A percentile compares a stretch with the other conserved stretches of the same genome.
Conservation (phyloP, 345 rosid genomes). For the Excoecaria cochinchinensis region DNA sequence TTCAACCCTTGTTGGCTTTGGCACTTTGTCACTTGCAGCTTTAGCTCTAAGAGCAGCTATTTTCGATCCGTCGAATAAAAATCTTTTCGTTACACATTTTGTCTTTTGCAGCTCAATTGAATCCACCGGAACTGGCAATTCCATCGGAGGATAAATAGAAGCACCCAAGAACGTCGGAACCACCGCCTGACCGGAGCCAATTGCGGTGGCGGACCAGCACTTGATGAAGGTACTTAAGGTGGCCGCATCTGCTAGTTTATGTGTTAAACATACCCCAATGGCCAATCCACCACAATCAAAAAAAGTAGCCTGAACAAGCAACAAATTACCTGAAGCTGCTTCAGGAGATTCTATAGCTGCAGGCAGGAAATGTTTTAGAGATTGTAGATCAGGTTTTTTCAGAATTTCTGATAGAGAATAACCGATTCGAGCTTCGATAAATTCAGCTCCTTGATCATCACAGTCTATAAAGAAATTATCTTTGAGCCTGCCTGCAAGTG, state of each 20-base stretch:
- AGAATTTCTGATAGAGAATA: constrained; percentile 30
- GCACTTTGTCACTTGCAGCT: background rate
- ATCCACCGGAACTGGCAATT: background rate
- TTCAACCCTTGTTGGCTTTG: constrained; percentile 19
- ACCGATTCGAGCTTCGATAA: constrained; percentile 29
- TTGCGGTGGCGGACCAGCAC: constrained; percentile 26
- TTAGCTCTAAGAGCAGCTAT: background rate
- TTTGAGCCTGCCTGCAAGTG: constrained; percentile 21
- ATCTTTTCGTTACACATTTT: constrained; percentile 15
- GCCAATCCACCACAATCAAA: constrained; percentile 33
- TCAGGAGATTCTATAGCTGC: constrained; percentile 6
- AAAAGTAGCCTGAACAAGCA: constrained; percentile 28
- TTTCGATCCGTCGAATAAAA: constrained; percentile 16
- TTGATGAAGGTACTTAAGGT: constrained; percentile 16
- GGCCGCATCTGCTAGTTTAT: constrained; percentile 27
- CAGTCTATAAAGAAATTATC: constrained; percentile 32
- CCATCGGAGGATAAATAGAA: constrained; percentile 22
- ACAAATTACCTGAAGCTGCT: constrained; percentile 8
- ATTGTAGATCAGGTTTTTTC: constrained; percentile 17
- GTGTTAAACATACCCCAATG: constrained; percentile 19
- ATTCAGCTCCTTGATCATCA: constrained; percentile 43
- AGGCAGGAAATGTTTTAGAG: constrained; percentile 28
- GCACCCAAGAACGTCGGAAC: constrained; percentile 13
- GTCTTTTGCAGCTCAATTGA: background rate
- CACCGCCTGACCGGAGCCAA: background rate